phyloP scores from a whole-genome alignment of 2,329 filamentous ascomycete genomes.

The Colletotrichum costaricense region DNA sequence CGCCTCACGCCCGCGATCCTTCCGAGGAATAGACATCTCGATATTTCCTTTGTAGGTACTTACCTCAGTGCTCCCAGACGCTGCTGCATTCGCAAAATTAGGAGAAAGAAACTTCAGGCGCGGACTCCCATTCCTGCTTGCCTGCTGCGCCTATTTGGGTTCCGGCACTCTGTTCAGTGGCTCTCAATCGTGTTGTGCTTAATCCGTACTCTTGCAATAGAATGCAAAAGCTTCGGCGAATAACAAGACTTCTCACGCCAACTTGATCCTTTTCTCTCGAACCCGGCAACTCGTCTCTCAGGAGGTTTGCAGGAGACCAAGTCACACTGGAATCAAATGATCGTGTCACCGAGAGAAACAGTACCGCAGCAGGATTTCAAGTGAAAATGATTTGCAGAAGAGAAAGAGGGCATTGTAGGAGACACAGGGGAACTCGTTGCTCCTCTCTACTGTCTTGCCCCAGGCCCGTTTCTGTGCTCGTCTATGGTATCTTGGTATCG shows the following conservation, averaged over 20 bases:
- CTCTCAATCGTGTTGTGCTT: too few species aligned
- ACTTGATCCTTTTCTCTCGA: not conserved
- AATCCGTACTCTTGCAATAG: too few species aligned
- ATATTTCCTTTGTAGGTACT: not conserved
- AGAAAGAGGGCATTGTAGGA: not conserved
- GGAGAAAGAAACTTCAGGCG: not conserved
- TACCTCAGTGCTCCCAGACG: not conserved
- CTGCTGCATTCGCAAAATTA: not conserved
- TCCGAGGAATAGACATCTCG: not conserved
- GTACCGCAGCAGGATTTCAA: not conserved
- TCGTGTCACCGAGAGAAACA: not conserved
- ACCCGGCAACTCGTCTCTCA: too few species aligned
- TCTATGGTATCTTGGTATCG: conserved; percentile 32
- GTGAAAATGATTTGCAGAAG: not conserved
- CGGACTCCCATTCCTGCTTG: too few species aligned
- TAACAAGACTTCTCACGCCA: not conserved
- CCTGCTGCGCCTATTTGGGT: too few species aligned
- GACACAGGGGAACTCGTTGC: not conserved
- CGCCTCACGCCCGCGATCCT: not conserved
- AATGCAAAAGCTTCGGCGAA: not conserved
- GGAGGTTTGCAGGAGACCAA: not conserved
- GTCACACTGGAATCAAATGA: not conserved
- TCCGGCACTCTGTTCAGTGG: too few species aligned
- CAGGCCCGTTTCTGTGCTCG: not conserved
- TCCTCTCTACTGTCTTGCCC: not conserved